Percentiles rank a stretch among this genome's conserved stretches.
Conservation (phyloP, 2,329 filamentous ascomycete genomes). For the Lachnellula hyalina region DNA sequence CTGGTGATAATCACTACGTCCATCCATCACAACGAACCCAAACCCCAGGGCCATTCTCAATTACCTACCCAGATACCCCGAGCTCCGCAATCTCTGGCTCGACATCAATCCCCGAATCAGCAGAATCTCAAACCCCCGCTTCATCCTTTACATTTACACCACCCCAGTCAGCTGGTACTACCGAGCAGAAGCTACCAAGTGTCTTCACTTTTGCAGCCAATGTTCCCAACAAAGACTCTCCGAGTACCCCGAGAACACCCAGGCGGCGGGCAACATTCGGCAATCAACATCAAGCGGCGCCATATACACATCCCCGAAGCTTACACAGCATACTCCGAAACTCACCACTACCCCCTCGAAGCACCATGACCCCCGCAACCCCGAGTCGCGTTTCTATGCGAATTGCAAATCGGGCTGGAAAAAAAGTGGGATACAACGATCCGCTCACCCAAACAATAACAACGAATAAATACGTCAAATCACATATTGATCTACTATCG, state of each 20-base stretch:
- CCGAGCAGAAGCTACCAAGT: constrained; percentile 17
- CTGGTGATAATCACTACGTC: constrained; percentile 14
- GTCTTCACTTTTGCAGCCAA: constrained; percentile 28
- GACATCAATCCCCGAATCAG: constrained; percentile 18
- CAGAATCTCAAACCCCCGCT: constrained; percentile 14
- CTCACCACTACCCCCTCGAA: constrained; percentile 54
- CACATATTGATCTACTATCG: constrained; percentile 57
- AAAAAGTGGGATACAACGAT: constrained; percentile 55
- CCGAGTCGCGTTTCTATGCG: constrained; percentile 50
- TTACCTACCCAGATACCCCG: constrained; percentile 30
- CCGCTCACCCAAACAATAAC: constrained; percentile 59
- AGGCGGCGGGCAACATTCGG: constrained; percentile 36
- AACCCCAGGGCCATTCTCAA: constrained; percentile 30
- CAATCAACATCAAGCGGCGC: constrained; percentile 31
- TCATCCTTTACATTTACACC: constrained; percentile 29
- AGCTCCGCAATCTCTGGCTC: constrained; percentile 22
- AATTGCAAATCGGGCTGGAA: constrained; percentile 42
- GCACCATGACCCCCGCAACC: constrained; percentile 45
- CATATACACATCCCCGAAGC: constrained; percentile 53
- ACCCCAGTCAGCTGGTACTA: constrained; percentile 28
- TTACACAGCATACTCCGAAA: constrained; percentile 63
- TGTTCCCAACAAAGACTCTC: constrained; percentile 12
- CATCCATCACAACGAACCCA: constrained; percentile 28
- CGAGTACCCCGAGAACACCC: constrained; percentile 34
- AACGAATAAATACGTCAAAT: constrained; percentile 56